A percentile compares a stretch with the other conserved stretches of the same genome.
These are phyloP conservation scores for Cruciata laevipes DNA, from an alignment of 257 asterid species.

Conservation along the genomic window DNA sequence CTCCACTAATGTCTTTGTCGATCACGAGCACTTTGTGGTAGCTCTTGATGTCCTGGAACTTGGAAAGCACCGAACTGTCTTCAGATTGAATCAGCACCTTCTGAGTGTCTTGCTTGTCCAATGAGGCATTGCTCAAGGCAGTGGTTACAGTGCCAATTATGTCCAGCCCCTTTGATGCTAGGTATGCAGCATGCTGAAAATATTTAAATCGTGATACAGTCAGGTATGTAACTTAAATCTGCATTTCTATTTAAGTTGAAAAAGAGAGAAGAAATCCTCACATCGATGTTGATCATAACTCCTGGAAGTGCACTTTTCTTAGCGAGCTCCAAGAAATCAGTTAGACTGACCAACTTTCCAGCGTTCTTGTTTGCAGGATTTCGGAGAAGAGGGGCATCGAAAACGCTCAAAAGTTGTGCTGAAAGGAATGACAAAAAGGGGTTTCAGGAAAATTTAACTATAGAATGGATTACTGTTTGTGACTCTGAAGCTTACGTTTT, in stretches of 20 bases:
- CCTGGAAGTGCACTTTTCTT: conserved; percentile 49
- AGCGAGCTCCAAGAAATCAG: conserved; percentile 64
- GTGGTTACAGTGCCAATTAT: conserved; percentile 39
- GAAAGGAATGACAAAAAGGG: conserved; percentile 14
- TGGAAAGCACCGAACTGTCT: conserved; percentile 52
- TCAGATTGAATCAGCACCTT: conserved; percentile 65
- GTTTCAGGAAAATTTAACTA: neutral
- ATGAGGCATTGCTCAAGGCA: conserved; percentile 52
- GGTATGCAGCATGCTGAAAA: conserved; percentile 59
- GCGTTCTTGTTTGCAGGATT: conserved; percentile 61
- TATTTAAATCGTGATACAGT: neutral
- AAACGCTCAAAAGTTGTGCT: conserved; percentile 57
- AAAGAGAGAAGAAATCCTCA: conserved; percentile 11
- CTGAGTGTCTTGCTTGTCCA: conserved; percentile 49
- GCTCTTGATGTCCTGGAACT: conserved; percentile 40
- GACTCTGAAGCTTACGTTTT: conserved; percentile 38
- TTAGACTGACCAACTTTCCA: conserved; percentile 59
- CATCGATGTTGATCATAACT: conserved; percentile 42
- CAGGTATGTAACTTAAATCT: neutral
- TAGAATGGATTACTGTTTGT: neutral
- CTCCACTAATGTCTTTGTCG: conserved; percentile 31
- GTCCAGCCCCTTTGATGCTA: conserved; percentile 65
- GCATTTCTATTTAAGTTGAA: neutral
- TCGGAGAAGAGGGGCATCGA: conserved; percentile 31
- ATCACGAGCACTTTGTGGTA: conserved; percentile 53